Percentiles rank a stretch among this genome's conserved stretches.
Evolutionary conservation across 192 early-diverging fungal genomes (phyloP).

Genomic region (Bifiguratus adelaidae): DNA sequence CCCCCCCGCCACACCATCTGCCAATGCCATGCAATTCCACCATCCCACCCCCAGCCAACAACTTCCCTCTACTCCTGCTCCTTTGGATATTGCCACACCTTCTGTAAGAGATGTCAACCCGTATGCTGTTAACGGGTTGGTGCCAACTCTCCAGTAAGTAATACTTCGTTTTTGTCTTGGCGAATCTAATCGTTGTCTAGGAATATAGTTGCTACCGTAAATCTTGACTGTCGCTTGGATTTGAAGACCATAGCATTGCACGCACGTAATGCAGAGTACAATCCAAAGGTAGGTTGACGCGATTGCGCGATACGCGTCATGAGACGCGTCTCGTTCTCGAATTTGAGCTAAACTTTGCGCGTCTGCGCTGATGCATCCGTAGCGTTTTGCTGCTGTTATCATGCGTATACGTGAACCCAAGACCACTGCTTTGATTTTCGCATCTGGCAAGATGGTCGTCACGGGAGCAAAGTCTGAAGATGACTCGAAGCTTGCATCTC

Average conservation of each 20-base stretch:
- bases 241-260: conserved; percentile 98
- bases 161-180: neutral
- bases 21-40: too few relatives aligned
- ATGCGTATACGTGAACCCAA: conserved; percentile 99
- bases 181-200: conserved; percentile 23
- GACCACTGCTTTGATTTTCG: conserved; percentile 98
- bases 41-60: neutral
- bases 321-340: neutral
- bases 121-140: conserved; percentile 41
- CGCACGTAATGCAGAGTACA: conserved; percentile 99
- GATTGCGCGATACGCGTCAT: conserved; percentile 1
- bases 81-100: conserved; percentile 26
- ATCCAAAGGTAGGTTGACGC: conserved; percentile 98
- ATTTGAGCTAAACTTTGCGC: neutral
- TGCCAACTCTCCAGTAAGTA: conserved; percentile 55
- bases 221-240: conserved; percentile 94
- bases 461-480: conserved; percentile 98
- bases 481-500: conserved; percentile 88
- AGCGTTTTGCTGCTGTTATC: conserved; percentile 99
- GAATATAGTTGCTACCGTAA: conserved; percentile 99
- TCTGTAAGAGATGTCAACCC: conserved; percentile 21
- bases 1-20: too few relatives aligned
- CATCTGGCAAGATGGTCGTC: conserved; percentile 99
- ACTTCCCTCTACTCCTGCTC: conserved; percentile 22
- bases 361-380: conserved; percentile 9